These are phyloP conservation scores for Pelargonium nanum DNA, from an alignment of 345 rosid species.

Conservation along the genomic window DNA sequence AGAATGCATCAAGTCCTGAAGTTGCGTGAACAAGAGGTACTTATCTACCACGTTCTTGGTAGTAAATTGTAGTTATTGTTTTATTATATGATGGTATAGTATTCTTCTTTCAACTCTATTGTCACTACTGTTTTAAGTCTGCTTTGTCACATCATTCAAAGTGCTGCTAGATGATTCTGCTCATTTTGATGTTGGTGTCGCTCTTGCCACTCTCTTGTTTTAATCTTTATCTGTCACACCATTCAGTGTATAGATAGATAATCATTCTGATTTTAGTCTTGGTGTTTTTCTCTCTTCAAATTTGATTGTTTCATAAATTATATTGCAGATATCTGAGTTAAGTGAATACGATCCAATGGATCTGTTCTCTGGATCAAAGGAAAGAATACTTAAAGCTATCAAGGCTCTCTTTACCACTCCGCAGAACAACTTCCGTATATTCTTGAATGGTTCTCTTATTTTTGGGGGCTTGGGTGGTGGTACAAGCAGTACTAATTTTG, in stretches of 20 bases:
- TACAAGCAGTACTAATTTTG: slow-evolving; percentile 30
- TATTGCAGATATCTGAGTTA: slow-evolving; percentile 48
- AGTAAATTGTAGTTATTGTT: no score
- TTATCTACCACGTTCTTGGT: not conserved
- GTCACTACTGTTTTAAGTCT: no score
- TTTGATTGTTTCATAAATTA: not conserved
- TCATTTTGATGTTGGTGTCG: no score
- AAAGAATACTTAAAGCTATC: slow-evolving; percentile 57
- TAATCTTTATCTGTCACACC: no score
- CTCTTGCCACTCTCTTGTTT: no score
- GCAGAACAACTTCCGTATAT: slow-evolving; percentile 82
- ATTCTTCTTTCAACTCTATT: no score
- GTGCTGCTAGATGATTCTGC: no score
- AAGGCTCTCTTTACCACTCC: slow-evolving; percentile 56
- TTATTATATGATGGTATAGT: no score
- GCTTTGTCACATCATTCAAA: no score
- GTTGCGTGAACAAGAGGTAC: slow-evolving; percentile 56
- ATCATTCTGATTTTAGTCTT: no score
- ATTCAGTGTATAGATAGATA: not conserved
- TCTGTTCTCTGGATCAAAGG: slow-evolving; percentile 80
- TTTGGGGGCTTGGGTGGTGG: slow-evolving; percentile 70
- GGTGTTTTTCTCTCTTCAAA: not conserved
- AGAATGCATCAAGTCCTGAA: slow-evolving; percentile 77
- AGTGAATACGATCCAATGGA: slow-evolving; percentile 84
- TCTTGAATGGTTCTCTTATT: slow-evolving; percentile 70